Percentiles rank a stretch among this genome's conserved stretches.
Evolutionary conservation across 768 basidiomycete genomes (phyloP).

Genomic region (Boletus huronensis): DNA sequence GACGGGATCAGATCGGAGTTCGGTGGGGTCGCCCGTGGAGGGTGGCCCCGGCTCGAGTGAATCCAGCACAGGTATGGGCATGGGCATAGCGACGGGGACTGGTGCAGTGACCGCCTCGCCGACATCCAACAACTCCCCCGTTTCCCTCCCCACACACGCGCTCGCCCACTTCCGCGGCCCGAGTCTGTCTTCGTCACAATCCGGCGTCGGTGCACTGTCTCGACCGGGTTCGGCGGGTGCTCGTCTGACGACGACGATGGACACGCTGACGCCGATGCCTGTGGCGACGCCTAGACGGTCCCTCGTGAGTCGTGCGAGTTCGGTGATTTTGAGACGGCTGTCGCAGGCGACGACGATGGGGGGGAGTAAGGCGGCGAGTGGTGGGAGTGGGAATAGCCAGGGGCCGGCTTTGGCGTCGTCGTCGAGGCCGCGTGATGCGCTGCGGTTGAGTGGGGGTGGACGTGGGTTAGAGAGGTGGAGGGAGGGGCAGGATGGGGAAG

Average conservation of each 20-base stretch:
- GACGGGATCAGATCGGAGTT: constrained; percentile 6
- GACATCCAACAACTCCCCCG: constrained; percentile 9
- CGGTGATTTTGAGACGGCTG: constrained; percentile 22
- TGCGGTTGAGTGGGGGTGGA: not conserved
- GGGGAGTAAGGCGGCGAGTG: not conserved
- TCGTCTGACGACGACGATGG: constrained; percentile 15
- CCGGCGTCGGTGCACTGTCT: not conserved
- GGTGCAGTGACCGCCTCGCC: constrained; percentile 2
- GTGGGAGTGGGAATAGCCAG: not conserved
- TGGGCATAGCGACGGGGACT: not conserved
- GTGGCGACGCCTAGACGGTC: constrained; percentile 9
- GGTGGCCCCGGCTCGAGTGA: not conserved
- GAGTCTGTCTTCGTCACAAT: not conserved
- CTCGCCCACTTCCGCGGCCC: constrained; percentile 1
- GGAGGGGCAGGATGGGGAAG: not conserved
- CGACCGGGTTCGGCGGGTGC: constrained; percentile 27
- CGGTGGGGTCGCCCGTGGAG: not conserved
- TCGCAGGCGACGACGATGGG: constrained; percentile 21
- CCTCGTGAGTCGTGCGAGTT: constrained; percentile 28
- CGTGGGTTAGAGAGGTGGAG: constrained; percentile 2
- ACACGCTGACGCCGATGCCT: not conserved
- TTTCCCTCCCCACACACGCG: constrained; percentile 14
- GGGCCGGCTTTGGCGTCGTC: not conserved
- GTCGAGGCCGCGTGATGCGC: constrained; percentile 1
- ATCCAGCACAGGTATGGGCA: not conserved